Evolutionary conservation across 331 rosid genomes (phyloP), one percentile per base, ranked within the genome.

Genomic region (Quercus lobata): DNA sequence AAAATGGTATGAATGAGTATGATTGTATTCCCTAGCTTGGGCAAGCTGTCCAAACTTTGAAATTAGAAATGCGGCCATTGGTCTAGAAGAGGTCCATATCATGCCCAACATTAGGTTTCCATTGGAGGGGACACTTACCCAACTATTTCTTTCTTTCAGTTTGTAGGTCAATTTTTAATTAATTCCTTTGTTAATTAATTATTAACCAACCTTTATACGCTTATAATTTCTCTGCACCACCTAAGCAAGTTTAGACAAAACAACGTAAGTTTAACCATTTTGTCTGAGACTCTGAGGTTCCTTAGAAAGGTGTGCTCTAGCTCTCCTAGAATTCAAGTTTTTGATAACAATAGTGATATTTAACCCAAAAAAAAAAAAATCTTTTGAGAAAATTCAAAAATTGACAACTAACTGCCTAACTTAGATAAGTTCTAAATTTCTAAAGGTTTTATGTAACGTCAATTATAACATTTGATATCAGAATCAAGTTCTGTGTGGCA

Each of bases 21-120:
- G 24, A 5, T 57, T 61, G 4, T 65, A 22, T 57, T 17, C 37
- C 84, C 72, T 30, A 35, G 44, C 69, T 55, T 15, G 15, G 9
- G 75, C 52, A 72, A 57, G 34, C 11, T 22, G 49, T 53, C 71
- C 49, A 49, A 41, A 57, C 46, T 80, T 55, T 62, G 72, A 74
- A 61, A 27, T 25, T 41, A 78, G 66, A 54, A 83, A 63, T 49
- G 25, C 29, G 75, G 56, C 49, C 46, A 52, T 32, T 53, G 78
- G 87, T 72, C 58, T 60, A 7, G 57, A 63, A 76, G 68, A 76
- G 81, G 90, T 16, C 79, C 37, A n/a, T 57, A 69, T 73, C 78
- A 83, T 27, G 46, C 82, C 87, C 84, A 87, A 79, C 91, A 88
- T 7, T 46, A 79, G 93, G 92, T 90, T 90, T 81, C 78, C 80